A percentile compares a stretch with the other conserved stretches of the same genome.
These are phyloP conservation scores for Megacollybia marginata DNA, from an alignment of 768 basidiomycete genomes.

Conservation along the genomic window DNA sequence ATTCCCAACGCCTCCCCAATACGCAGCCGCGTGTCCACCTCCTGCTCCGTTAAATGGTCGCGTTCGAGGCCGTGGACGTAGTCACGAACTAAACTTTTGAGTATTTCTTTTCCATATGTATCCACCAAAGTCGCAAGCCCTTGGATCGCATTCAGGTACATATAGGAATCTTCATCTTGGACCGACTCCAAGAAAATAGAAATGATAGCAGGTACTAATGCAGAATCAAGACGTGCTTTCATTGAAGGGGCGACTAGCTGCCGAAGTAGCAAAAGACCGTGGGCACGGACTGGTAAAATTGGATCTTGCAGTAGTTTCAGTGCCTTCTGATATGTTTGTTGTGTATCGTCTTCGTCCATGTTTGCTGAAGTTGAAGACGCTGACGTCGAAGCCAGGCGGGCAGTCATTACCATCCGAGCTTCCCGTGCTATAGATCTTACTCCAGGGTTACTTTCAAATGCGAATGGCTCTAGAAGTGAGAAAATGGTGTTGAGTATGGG, in stretches of 20 bases:
- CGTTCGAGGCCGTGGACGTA: constrained; percentile 54
- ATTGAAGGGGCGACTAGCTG: constrained; percentile 52
- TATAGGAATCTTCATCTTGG: constrained; percentile 92
- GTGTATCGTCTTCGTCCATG: constrained; percentile 34
- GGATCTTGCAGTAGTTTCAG: constrained; percentile 86
- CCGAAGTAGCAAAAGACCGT: constrained; percentile 78
- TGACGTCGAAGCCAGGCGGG: constrained; percentile 62
- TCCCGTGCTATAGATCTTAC: constrained; percentile 62
- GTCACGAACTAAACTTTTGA: constrained; percentile 55
- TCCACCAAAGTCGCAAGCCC: constrained; percentile 86
- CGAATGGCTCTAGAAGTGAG: constrained; percentile 49
- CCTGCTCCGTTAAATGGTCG: constrained; percentile 41
- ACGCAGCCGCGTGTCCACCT: constrained; percentile 67
- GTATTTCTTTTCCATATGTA: constrained; percentile 63
- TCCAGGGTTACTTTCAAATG: constrained; percentile 36
- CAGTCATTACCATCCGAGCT: constrained; percentile 78
- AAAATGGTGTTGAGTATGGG: constrained; percentile 71
- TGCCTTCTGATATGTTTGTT: constrained; percentile 78
- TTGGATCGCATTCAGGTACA: constrained; percentile 88
- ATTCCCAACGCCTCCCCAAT: constrained; percentile 82
- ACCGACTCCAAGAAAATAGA: constrained; percentile 81
- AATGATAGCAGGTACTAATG: constrained; percentile 75
- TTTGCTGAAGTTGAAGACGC: constrained; percentile 18
- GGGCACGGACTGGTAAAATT: constrained; percentile 88
- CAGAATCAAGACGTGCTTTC: constrained; percentile 33